Evolutionary conservation across 2,329 filamentous ascomycete genomes (phyloP).

Genomic region (Xylariaceae sp.): DNA sequence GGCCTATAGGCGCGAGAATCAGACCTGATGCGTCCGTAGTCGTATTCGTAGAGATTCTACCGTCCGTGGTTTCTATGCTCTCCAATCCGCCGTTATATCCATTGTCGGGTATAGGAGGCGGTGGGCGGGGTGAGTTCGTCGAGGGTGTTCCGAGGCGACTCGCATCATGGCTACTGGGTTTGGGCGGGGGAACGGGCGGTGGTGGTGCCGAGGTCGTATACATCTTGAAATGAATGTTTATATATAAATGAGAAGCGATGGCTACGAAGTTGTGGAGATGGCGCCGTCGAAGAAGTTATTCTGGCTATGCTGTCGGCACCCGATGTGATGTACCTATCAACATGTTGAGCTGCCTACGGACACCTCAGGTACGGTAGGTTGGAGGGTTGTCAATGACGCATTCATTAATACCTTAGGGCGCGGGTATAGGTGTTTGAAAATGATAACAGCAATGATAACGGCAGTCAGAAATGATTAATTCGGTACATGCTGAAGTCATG

Average conservation of each 20-base stretch:
- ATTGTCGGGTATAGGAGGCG: conserved; percentile 34
- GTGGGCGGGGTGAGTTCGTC: conserved; percentile 40
- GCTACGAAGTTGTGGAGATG: background rate
- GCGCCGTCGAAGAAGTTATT: background rate
- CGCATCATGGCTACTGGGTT: conserved; percentile 62
- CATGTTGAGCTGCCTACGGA: background rate
- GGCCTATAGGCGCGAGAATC: conserved; percentile 25
- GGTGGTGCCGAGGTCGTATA: conserved; percentile 43
- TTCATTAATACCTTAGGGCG: too few relatives aligned
- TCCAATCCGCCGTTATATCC: conserved; percentile 20
- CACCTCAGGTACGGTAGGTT: too few relatives aligned
- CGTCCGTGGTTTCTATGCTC: conserved; percentile 21
- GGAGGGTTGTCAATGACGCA: background rate
- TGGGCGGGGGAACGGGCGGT: conserved; percentile 66
- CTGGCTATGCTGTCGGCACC: background rate
- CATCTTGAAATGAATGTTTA: conserved; percentile 2
- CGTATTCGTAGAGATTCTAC: conserved; percentile 18
- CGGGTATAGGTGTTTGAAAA: too few relatives aligned
- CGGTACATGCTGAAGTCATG: too few relatives aligned
- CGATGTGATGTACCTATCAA: background rate
- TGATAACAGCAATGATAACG: too few relatives aligned
- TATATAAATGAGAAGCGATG: background rate
- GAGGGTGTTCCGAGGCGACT: conserved; percentile 62
- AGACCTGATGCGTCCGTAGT: conserved; percentile 29
- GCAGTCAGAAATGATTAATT: too few relatives aligned